Evolutionary conservation across 768 basidiomycete genomes (phyloP).

Genomic region (Hericium rajendrae): DNA sequence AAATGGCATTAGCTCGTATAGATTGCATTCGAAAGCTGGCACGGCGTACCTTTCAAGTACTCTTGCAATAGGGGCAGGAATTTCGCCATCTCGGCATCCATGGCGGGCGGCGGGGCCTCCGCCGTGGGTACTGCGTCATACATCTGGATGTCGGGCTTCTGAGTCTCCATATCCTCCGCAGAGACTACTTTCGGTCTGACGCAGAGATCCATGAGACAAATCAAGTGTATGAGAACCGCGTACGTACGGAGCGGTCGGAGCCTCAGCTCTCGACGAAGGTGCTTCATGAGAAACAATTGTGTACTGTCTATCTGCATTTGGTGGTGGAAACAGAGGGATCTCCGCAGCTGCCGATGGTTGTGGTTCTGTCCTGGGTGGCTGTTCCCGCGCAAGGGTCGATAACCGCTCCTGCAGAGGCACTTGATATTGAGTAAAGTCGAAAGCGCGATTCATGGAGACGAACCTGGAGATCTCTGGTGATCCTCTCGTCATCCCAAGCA

Average conservation of each 20-base stretch:
- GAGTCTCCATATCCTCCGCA: constrained; percentile 33
- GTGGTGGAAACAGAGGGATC: not conserved
- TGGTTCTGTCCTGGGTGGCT: not conserved
- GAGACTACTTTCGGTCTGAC: constrained; percentile 48
- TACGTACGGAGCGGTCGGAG: constrained; percentile 19
- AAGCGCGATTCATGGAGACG: constrained; percentile 7
- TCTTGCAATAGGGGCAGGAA: constrained; percentile 72
- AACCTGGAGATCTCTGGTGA: constrained; percentile 57
- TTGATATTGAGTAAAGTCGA: not conserved
- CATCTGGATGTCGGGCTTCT: constrained; percentile 43
- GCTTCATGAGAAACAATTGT: constrained; percentile 6
- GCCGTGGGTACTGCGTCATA: constrained; percentile 50
- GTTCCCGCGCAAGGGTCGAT: constrained; percentile 16
- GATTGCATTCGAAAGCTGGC: constrained; percentile 12
- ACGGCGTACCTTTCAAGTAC: constrained; percentile 48
- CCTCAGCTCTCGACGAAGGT: not conserved
- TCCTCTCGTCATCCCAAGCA: constrained; percentile 53
- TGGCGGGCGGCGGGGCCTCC: constrained; percentile 3
- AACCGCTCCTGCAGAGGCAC: constrained; percentile 16
- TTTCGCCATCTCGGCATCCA: constrained; percentile 64
- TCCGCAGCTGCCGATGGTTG: not conserved
- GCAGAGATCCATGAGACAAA: not conserved
- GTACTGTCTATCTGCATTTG: constrained; percentile 12
- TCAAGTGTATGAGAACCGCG: not conserved
- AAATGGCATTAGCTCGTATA: not conserved